Evolutionary conservation across 768 basidiomycete genomes (phyloP).

Genomic region (Polyporus arcularius): DNA sequence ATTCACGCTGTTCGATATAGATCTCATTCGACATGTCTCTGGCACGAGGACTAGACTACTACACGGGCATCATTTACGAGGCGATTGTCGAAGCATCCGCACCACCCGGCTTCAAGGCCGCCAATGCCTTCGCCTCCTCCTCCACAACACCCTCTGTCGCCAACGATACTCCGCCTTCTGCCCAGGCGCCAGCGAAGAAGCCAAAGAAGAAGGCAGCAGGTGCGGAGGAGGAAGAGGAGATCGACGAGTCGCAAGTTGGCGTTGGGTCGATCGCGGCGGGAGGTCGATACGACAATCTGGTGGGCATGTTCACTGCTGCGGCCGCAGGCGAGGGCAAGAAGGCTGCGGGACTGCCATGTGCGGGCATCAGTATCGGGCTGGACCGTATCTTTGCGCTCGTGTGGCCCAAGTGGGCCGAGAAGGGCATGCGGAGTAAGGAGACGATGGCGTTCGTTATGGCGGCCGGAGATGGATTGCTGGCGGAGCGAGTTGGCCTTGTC

Average conservation of each 20-base stretch:
- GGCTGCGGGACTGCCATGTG: conserved; percentile 72
- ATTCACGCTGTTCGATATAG: conserved; percentile 37
- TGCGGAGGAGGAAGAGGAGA: conserved; percentile 69
- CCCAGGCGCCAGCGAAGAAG: conserved; percentile 40
- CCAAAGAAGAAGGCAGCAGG: conserved; percentile 45
- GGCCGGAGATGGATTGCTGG: conserved; percentile 84
- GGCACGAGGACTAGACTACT: conserved; percentile 97
- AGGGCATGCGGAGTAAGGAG: conserved; percentile 80
- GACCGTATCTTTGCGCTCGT: conserved; percentile 92
- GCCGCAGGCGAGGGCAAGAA: conserved; percentile 78
- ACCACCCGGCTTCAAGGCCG: conserved; percentile 73
- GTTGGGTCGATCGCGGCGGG: conserved; percentile 99
- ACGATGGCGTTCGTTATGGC: conserved; percentile 95
- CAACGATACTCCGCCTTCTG: conserved; percentile 26
- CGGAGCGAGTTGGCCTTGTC: conserved; percentile 81
- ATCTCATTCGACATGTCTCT: conserved; percentile 96
- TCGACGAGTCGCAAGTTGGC: conserved; percentile 91
- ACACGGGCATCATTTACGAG: conserved; percentile 98
- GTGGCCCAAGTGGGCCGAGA: conserved; percentile 83
- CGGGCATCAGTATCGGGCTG: conserved; percentile 90
- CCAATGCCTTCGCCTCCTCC: conserved; percentile 49
- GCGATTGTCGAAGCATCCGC: conserved; percentile 93
- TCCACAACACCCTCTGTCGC: conserved; percentile 27
- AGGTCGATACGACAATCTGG: conserved; percentile 94
- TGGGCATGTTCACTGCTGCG: conserved; percentile 85